phyloP scores from a whole-genome alignment of 805 yeast genomes.

The Saturnispora besseyi region DNA sequence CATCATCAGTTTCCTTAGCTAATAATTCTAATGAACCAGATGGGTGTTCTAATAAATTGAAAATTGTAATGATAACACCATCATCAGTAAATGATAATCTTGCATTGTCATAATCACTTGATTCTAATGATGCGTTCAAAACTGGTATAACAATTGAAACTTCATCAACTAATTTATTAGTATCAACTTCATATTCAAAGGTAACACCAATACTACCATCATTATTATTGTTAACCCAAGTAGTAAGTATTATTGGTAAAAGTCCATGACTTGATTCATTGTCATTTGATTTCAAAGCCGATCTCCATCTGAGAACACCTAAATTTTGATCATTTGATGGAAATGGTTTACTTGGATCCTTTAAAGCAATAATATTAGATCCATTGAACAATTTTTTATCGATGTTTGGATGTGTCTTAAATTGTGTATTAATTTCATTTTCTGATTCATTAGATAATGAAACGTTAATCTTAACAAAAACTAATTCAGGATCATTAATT shows the following conservation, averaged over 20 bases:
- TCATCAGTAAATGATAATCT: constrained; percentile 53
- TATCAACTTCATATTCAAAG: constrained; percentile 74
- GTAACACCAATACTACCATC: constrained; percentile 64
- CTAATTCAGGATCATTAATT: constrained; percentile 64
- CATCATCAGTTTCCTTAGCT: constrained; percentile 57
- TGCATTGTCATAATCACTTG: constrained; percentile 47
- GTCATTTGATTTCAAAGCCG: constrained; percentile 38
- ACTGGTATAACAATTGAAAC: constrained; percentile 58
- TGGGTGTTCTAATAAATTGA: constrained; percentile 37
- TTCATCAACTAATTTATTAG: constrained; percentile 42
- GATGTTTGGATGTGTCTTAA: constrained; percentile 94
- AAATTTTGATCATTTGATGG: constrained; percentile 86
- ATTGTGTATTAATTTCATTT: constrained; percentile 46
- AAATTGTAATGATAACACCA: constrained; percentile 62
- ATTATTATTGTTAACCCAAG: constrained; percentile 70
- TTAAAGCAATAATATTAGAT: constrained; percentile 54
- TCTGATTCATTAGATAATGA: constrained; percentile 33
- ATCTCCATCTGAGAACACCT: constrained; percentile 91
- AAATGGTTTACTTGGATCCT: constrained; percentile 71
- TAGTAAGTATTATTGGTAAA: constrained; percentile 64
- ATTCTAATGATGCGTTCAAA: constrained; percentile 42
- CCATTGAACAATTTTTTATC: constrained; percentile 64
- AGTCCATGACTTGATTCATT: constrained; percentile 48
- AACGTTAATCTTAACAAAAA: constrained; percentile 57
- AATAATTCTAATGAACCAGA: constrained; percentile 74